Evolutionary conservation across 2,329 filamentous ascomycete genomes (phyloP).

Genomic region (Neonectria punicea): DNA sequence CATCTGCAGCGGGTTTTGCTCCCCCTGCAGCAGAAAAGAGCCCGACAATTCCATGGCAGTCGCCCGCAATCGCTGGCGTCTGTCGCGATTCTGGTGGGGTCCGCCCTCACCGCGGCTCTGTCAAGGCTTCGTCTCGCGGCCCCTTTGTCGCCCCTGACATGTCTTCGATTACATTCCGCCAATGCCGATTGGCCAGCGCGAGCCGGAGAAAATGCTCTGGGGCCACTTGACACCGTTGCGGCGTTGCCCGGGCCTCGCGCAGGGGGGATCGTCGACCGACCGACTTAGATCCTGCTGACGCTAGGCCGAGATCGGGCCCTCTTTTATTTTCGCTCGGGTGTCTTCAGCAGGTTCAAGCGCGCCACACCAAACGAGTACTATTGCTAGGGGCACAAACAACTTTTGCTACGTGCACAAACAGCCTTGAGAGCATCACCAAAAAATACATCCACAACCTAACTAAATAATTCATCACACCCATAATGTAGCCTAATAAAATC

Average conservation of each 20-base stretch:
- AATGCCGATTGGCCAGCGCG: slow-evolving; percentile 34
- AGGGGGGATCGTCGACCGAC: slow-evolving; percentile 38
- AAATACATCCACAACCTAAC: too few species aligned
- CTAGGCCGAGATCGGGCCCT: slow-evolving; percentile 44
- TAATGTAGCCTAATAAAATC: too few species aligned
- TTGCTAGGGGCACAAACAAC: too few species aligned
- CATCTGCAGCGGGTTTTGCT: not conserved
- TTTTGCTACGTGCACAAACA: too few species aligned
- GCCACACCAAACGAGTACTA: slow-evolving; percentile 9
- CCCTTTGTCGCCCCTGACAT: slow-evolving; percentile 38
- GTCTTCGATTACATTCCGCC: slow-evolving; percentile 43
- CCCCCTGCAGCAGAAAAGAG: not conserved
- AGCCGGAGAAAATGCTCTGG: slow-evolving; percentile 37
- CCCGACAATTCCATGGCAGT: slow-evolving; percentile 23
- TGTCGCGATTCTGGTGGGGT: slow-evolving; percentile 31
- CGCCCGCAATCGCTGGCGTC: slow-evolving; percentile 20
- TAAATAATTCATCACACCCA: too few species aligned
- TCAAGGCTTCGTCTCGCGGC: slow-evolving; percentile 26
- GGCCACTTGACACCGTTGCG: slow-evolving; percentile 32
- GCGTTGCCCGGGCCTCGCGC: slow-evolving; percentile 34
- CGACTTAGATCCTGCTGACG: slow-evolving; percentile 39
- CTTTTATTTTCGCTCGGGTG: slow-evolving; percentile 28
- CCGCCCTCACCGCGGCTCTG: slow-evolving; percentile 41
- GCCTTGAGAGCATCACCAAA: too few species aligned
- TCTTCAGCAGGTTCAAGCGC: slow-evolving; percentile 12